Conservation (phyloP, 1,284 basidiomycete genomes). For the Cutaneotrichosporon arboriforme region DNA sequence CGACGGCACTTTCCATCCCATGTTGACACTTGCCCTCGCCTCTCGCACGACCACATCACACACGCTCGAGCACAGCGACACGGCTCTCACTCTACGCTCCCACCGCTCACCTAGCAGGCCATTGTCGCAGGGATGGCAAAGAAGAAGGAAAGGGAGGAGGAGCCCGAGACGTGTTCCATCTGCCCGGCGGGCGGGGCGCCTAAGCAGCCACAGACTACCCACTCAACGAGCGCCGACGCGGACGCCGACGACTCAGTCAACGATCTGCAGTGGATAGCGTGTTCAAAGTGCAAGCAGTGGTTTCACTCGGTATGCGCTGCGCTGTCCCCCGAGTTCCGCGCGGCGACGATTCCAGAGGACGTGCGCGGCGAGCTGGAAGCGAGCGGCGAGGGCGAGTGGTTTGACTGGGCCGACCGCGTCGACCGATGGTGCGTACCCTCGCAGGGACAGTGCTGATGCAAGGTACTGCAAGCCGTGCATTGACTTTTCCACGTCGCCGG, state of each 20-base stretch:
- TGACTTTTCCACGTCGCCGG: conserved; percentile 19
- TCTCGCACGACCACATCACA: no score
- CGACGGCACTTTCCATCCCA: no score
- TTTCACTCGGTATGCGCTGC: conserved; percentile 41
- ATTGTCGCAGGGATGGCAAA: no score
- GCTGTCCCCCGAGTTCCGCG: conserved; percentile 9
- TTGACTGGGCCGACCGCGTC: conserved; percentile 38
- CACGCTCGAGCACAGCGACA: no score
- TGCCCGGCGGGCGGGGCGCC: conserved; percentile 21
- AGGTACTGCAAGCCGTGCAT: conserved; percentile 38
- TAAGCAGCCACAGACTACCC: not conserved
- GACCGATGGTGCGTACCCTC: conserved; percentile 37
- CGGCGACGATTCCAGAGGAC: conserved; percentile 24
- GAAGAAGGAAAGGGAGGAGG: conserved; percentile 5
- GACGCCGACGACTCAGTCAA: conserved; percentile 9
- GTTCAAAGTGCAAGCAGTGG: conserved; percentile 42
- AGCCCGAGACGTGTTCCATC: conserved; percentile 23
- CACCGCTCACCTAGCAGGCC: no score
- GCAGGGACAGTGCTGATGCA: not conserved
- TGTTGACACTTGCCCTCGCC: no score
- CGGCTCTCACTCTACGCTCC: no score
- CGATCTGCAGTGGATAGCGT: conserved; percentile 43
- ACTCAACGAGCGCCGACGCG: not conserved
- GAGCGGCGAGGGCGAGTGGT: conserved; percentile 26
- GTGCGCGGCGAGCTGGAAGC: conserved; percentile 23